Base-by-base conservation (phyloP, 495 filamentous ascomycete species). In the Trichoderma gamsii region DNA sequence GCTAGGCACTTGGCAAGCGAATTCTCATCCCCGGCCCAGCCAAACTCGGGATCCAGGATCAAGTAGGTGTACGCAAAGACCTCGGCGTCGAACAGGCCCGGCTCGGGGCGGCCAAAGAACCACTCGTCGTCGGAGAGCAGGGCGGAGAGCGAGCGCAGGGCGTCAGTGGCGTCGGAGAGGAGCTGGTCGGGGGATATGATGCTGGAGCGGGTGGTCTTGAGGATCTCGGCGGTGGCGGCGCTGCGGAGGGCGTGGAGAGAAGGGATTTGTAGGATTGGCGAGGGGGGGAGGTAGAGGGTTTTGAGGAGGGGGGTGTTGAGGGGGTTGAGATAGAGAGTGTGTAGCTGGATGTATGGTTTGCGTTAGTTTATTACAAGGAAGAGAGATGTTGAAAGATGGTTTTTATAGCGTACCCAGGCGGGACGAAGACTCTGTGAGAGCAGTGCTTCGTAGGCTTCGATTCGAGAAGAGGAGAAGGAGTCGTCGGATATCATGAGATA, bases 21-120 rank as follows among this genome's bases (percentile, higher is more conserved):
- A 9, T 66, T 59, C 43, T n/a, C 70, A 56, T 72, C 68, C 69
- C n/a, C n/a, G n/a, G 79, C 82, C 90, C 88, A 92, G 4, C 77
- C 83, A 71, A 89, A 74, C 3, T 69, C 71, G 11, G 84, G 79
- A 70, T 89, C 85, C 69, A 96, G 74, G 41, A 97, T 82, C 23
- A 97, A 75, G 75, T 94, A 85, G n/a, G 91, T 92, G 77, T 97
- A 99, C 29, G 91, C 89, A 80, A 97, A 98, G 27, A 97, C 86
- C 67, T 83, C 86, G 32, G 93, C 92, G 77, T 99, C 95, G 71
- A 99, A 92, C 15, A 93, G 72, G 0, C 87, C 85, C 2, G 95
- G 92, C 32, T 78, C 80, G 23, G 69, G 23, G 12, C 23, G 65
- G 18, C 71, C 73, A 65, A 79, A 80, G 59, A 81, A 81, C 80